Base-by-base conservation (phyloP, 176 grass and related monocot genomes). In the Melocanna baccifera region DNA sequence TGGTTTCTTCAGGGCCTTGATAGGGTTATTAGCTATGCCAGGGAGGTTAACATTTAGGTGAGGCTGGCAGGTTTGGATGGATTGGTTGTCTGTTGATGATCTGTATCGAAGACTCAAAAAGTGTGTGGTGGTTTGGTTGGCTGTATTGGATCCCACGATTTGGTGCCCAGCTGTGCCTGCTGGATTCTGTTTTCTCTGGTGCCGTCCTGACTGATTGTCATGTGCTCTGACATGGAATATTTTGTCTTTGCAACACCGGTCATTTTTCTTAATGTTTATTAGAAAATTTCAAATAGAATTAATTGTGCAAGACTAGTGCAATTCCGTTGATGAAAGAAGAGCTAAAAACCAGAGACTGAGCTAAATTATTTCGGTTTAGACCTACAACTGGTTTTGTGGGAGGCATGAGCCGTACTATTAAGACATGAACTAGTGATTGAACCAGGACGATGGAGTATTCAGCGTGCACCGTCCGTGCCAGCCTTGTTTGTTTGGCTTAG, bases 81-180 rank as follows among this genome's bases (percentile, higher is more conserved):
- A n/a, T 13, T 52, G 45, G 26, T 23, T 57, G 42, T 16, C 18
- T 84, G 30, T 75, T 42, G 37, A 67, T 68, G 76, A 77, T 70
- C 26, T 73, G 75, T 80, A 61, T 59, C 50, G 34, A 36, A 36
- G 34, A 36, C 34, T 36, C 4, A 36, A 5, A 12, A 22, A 73
- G 68, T 65, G 62, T 53, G 37, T 84, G 69, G 61, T 80, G 61
- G 76, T 62, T 63, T 74, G 29, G 41, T 62, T 85, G 61, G 48
- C 25, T 82, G 82, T 68, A 85, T 80, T 46, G 82, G 50, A 80
- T 75, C 75, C 87, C 69, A 62, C 81, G 87, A 75, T 75, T 58
- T 51, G 37, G 51, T 73, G 80, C 67, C 53, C 67, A 82, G 23
- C 16, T 79, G 81, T 50, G 62, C 52, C 8, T 80, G 39, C 81